A percentile compares a stretch with the other conserved stretches of the same genome.
Conservation (phyloP, 768 basidiomycete genomes). For the Podaxis mareebaensis region DNA sequence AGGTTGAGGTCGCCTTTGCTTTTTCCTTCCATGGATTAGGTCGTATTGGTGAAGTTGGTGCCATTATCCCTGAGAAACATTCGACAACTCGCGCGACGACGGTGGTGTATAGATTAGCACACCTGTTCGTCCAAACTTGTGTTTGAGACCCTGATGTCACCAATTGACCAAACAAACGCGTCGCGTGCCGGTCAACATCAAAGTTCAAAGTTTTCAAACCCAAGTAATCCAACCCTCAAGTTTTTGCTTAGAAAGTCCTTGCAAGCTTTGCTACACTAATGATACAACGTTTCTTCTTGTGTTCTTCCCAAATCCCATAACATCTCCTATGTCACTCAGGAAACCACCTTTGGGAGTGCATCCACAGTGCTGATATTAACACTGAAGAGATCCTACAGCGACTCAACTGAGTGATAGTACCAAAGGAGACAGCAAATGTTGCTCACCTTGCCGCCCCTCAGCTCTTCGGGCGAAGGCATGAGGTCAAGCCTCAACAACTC, state of each 20-base stretch:
- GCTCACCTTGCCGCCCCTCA: conserved; percentile 72
- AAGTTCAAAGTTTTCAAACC: too few species aligned
- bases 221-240: conserved; percentile 21
- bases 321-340: background rate
- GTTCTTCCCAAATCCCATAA: background rate
- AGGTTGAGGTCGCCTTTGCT: conserved; percentile 34
- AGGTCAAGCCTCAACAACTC: conserved; percentile 76
- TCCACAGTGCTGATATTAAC: conserved; percentile 40
- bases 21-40: conserved; percentile 58
- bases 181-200: conserved; percentile 14
- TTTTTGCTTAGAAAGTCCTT: background rate
- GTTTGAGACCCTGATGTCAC: background rate
- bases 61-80: background rate
- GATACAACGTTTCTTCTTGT: conserved; percentile 2
- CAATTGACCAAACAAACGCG: conserved; percentile 3
- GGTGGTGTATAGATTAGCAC: background rate
- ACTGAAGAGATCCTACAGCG: conserved; percentile 37
- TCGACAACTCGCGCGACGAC: background rate
- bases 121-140: background rate
- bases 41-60: background rate
- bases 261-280: background rate
- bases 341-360: conserved; percentile 27
- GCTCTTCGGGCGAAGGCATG: conserved; percentile 77
- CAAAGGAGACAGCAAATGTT: background rate
- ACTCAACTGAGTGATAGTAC: background rate